Percentiles rank a stretch among this genome's conserved stretches.
phyloP scores from a whole-genome alignment of 2,329 filamentous ascomycete genomes.

The Apiospora malaysiana region DNA sequence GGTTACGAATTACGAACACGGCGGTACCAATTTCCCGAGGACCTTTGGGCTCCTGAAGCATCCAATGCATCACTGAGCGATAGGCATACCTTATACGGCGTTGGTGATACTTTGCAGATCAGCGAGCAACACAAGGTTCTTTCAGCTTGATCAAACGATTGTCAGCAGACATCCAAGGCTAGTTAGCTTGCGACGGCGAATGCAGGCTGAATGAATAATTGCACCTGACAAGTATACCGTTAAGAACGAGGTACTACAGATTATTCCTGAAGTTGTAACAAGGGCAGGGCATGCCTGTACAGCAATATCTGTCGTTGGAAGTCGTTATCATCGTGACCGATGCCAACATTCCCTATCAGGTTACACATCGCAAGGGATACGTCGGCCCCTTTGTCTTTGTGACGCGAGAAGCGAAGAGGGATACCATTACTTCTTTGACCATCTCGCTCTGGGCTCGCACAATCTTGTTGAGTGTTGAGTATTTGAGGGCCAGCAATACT shows the following conservation, averaged over 20 bases:
- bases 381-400: neutral
- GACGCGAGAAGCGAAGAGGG: neutral
- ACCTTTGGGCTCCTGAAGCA: neutral
- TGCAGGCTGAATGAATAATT: neutral
- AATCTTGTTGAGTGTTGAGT: neutral
- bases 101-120: neutral
- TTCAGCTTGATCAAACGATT: slow-evolving; percentile 1
- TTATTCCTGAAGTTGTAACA: neutral
- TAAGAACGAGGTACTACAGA: neutral
- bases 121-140: neutral
- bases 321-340: neutral
- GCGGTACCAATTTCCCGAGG: too few relatives aligned
- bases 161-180: neutral
- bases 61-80: neutral
- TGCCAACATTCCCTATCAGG: neutral
- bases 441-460: neutral
- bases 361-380: slow-evolving; percentile 1
- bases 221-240: neutral
- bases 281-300: neutral
- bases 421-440: neutral
- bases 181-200: neutral
- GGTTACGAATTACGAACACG: neutral
- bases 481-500: neutral
- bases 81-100: neutral
- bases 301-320: neutral